Percentiles rank a stretch among this genome's conserved stretches.
phyloP scores from a whole-genome alignment of 2,329 filamentous ascomycete genomes.

The Colletotrichum sp. region DNA sequence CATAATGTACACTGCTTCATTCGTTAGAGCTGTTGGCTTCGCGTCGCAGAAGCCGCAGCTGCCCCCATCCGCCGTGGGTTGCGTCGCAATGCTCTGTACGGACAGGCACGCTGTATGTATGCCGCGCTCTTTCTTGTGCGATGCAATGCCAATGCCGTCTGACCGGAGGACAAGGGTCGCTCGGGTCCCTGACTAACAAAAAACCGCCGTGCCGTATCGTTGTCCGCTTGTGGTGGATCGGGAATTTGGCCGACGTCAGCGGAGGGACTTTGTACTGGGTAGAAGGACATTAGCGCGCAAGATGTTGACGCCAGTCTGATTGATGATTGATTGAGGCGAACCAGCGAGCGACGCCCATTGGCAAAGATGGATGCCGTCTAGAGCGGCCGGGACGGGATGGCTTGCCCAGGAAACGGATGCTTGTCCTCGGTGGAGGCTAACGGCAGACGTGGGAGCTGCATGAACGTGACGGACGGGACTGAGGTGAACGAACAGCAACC shows the following conservation, averaged over 20 bases:
- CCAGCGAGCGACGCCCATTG: not conserved
- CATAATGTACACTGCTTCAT: not conserved
- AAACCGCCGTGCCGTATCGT: not conserved
- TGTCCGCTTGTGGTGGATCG: not conserved
- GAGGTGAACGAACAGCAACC: not conserved
- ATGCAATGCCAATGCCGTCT: not conserved
- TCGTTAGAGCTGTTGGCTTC: not conserved
- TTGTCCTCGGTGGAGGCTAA: not conserved
- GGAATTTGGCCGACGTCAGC: conserved; percentile 18
- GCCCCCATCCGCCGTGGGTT: not conserved
- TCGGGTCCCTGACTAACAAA: conserved; percentile 4
- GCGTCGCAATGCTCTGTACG: not conserved
- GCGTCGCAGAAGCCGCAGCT: not conserved
- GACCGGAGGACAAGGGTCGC: not conserved
- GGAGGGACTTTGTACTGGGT: not conserved
- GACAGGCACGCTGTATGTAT: not conserved
- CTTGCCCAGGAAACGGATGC: not conserved
- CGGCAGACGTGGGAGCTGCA: not conserved
- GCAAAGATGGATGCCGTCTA: not conserved
- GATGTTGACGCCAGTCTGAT: not conserved
- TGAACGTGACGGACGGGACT: not conserved
- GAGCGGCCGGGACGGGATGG: not conserved
- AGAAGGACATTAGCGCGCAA: not conserved
- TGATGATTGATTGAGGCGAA: not conserved
- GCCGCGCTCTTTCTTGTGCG: not conserved